phyloP scores from a whole-genome alignment of 2,329 filamentous ascomycete genomes.

The Claviceps maximensis region DNA sequence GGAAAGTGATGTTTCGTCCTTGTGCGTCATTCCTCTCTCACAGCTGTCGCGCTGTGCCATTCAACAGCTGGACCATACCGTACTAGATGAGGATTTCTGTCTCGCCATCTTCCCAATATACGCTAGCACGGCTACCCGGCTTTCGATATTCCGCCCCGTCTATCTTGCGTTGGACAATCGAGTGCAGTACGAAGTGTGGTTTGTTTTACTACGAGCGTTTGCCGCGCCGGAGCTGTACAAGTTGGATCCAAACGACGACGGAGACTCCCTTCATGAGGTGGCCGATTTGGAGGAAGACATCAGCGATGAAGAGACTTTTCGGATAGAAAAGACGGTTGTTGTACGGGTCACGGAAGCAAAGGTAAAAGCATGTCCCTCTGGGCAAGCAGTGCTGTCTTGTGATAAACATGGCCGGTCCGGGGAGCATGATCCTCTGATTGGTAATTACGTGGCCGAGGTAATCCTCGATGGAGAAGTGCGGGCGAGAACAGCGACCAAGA shows the following conservation, averaged over 20 bases:
- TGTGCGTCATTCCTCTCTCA: constrained; percentile 75
- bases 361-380: constrained; percentile 27
- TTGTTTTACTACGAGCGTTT: constrained; percentile 80
- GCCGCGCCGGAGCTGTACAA: constrained; percentile 85
- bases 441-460: constrained; percentile 69
- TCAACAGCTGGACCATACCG: constrained; percentile 78
- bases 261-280: constrained; percentile 29
- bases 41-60: constrained; percentile 83
- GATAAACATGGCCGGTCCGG: constrained; percentile 12
- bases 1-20: constrained; percentile 66
- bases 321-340: constrained; percentile 47
- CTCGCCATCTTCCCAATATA: constrained; percentile 95
- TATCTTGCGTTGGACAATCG: constrained; percentile 79
- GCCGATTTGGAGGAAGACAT: constrained; percentile 23
- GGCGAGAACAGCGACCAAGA: constrained; percentile 60
- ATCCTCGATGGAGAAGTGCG: constrained; percentile 68
- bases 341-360: constrained; percentile 51
- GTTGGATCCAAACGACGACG: constrained; percentile 31
- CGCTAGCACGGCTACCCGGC: constrained; percentile 55
- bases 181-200: constrained; percentile 94
- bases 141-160: constrained; percentile 73
- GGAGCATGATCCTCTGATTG: constrained; percentile 33
- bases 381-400: constrained; percentile 11
- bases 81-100: constrained; percentile 85
- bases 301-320: constrained; percentile 38